A percentile compares a stretch with the other conserved stretches of the same genome.
Conservation (phyloP, 768 basidiomycete genomes). For the Dacryopinax spathularia region DNA sequence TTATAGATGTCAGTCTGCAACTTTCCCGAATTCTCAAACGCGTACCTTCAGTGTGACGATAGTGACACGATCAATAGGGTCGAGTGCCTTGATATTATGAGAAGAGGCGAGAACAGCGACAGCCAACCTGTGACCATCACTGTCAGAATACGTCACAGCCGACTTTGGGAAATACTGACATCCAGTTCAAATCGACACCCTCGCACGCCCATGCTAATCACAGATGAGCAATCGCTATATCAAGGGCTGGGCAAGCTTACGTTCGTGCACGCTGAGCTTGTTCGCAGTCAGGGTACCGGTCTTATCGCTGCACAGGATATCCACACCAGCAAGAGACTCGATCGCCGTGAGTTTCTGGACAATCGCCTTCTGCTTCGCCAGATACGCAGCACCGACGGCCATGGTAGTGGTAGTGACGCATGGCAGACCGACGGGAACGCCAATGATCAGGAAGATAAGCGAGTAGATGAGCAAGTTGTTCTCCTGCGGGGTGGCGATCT, state of each 20-base stretch:
- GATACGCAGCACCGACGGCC: constrained; percentile 34
- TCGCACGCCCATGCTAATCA: too few relatives aligned
- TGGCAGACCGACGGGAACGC: constrained; percentile 37
- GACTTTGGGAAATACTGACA: neutral
- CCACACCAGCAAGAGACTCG: constrained; percentile 37
- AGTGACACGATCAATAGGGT: constrained; percentile 38
- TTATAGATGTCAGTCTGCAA: constrained; percentile 1
- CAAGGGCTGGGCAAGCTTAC: constrained; percentile 21
- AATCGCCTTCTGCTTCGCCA: constrained; percentile 32
- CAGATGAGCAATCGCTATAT: too few relatives aligned
- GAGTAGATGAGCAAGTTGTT: constrained; percentile 35
- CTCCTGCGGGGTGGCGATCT: constrained; percentile 29
- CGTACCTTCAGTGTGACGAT: constrained; percentile 28
- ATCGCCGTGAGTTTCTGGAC: constrained; percentile 39
- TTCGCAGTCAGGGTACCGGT: constrained; percentile 38
- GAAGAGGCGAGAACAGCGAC: constrained; percentile 35
- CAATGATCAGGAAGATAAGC: constrained; percentile 33
- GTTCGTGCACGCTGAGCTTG: constrained; percentile 34
- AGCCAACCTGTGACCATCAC: constrained; percentile 23
- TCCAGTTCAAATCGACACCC: constrained; percentile 22
- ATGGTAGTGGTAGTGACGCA: constrained; percentile 32
- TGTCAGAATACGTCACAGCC: neutral
- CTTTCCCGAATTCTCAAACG: constrained; percentile 5
- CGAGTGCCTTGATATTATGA: constrained; percentile 33
- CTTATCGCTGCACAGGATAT: constrained; percentile 33